Base-by-base conservation (phyloP, 2,329 filamentous ascomycete species). In the Colletotrichum tabaci region DNA sequence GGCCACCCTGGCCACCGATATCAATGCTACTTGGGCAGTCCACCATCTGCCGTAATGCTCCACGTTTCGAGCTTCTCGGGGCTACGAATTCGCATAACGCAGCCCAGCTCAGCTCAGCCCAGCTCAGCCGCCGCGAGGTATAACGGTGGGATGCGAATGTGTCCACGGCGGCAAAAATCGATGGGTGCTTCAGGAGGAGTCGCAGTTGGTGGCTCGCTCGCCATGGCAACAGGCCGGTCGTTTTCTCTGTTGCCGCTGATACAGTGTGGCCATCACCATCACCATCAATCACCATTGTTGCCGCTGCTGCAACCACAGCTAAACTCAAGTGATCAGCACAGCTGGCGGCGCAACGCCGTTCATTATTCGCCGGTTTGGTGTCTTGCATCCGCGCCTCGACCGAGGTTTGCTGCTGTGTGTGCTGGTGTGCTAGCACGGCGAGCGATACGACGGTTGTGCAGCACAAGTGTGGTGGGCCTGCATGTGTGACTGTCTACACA, bases 391-490 rank as follows among this genome's bases (percentile, higher is more conserved):
- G 68, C 68, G 65, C 47, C 26, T 61, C 60, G 52, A 42, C 57
- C 50, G 21, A 56, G 58, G 42, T 35, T 46, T 40, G 40, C 62
- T 38, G 9, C 35, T 38, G 35, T 38, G 35, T 38, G 35, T 42
- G 58, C 62, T 50, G 40, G 70, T 63, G 65, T 60, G 65, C 56
- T 53, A 53, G 53, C 38, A 53, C 57, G 61, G 40, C n/a, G 42
- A 67, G 66, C 73, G 73, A 74, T 67, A 62, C 66, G 70, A 74
- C 73, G 71, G 73, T 66, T 55, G 70, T 52, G 66, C 58, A 56
- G 66, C 71, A 69, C 42, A 50, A 61, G 69, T 50, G 66, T 58
- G 66, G 66, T 58, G 66, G 60, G 61, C 62, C 60, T 64, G 63
- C 66, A 71, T 66, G 63, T 70, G 72, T 67, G 71, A 72, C 73